Evolutionary conservation across 495 filamentous ascomycete species (phyloP).

Genomic region (Aspergillus cavernicola): DNA sequence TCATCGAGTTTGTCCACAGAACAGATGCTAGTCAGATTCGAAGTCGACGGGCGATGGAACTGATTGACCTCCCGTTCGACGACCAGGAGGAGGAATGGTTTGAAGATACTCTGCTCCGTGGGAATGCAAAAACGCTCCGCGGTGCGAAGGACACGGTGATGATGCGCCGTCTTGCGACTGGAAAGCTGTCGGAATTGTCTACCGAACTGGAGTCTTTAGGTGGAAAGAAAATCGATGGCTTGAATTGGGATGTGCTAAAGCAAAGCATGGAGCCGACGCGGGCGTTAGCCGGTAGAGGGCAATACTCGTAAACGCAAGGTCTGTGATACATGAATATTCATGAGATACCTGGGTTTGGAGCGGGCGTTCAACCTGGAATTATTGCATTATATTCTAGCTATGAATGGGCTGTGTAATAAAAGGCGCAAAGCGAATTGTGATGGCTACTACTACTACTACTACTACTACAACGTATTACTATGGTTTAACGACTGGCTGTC

Average conservation of each 20-base stretch:
- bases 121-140: constrained; percentile 56
- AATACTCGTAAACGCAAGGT: constrained; percentile 9
- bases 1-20: constrained; percentile 61
- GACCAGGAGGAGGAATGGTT: constrained; percentile 71
- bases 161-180: constrained; percentile 61
- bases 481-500: too few species aligned
- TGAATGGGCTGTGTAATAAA: not conserved
- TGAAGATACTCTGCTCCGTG: constrained; percentile 56
- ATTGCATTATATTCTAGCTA: constrained; percentile 4
- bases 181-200: constrained; percentile 38
- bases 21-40: constrained; percentile 40
- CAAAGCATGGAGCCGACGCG: constrained; percentile 35
- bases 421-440: not conserved
- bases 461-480: too few species aligned
- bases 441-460: too few species aligned
- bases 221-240: constrained; percentile 47
- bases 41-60: constrained; percentile 57
- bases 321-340: constrained; percentile 6
- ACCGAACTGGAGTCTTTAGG: constrained; percentile 38
- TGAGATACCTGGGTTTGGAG: constrained; percentile 15
- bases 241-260: constrained; percentile 51
- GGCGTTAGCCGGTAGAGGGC: constrained; percentile 14
- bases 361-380: constrained; percentile 12
- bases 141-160: constrained; percentile 65
- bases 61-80: constrained; percentile 66